Percentiles rank a stretch among this genome's conserved stretches.
phyloP scores from a whole-genome alignment of 1,284 basidiomycete genomes.

The Apiotrichum montevideense region DNA sequence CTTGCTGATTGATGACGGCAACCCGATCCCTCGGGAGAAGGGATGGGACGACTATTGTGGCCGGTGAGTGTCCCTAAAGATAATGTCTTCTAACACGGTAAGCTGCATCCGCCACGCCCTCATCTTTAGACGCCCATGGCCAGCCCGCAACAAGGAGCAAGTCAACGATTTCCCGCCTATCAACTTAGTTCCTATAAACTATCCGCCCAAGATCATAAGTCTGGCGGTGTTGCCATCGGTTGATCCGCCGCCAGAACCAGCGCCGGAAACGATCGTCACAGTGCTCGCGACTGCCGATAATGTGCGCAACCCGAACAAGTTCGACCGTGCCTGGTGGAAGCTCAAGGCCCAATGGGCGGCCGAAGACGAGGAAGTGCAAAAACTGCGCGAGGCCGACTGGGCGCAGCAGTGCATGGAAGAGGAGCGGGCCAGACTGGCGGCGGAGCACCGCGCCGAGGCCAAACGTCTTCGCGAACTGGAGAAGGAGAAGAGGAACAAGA shows the following conservation, averaged over 20 bases:
- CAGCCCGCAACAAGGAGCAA: constrained; percentile 21
- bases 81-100: neutral
- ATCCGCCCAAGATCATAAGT: constrained; percentile 12
- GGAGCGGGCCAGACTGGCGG: neutral
- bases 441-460: neutral
- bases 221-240: too few relatives aligned
- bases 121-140: constrained; percentile 40
- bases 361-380: neutral
- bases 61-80: constrained; percentile 20
- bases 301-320: constrained; percentile 8
- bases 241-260: too few relatives aligned
- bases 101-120: constrained; percentile 43
- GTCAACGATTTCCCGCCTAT: constrained; percentile 30
- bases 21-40: neutral
- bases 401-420: neutral
- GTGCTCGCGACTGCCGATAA: too few relatives aligned
- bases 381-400: neutral
- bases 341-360: neutral
- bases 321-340: constrained; percentile 9
- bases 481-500: constrained; percentile 25
- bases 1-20: constrained; percentile 24
- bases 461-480: constrained; percentile 20
- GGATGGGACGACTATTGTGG: constrained; percentile 33
- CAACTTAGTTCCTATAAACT: constrained; percentile 30
- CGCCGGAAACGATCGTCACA: too few relatives aligned